Evolutionary conservation across 2,329 filamentous ascomycete genomes (phyloP).

Genomic region (Pestalotiopsis fici): DNA sequence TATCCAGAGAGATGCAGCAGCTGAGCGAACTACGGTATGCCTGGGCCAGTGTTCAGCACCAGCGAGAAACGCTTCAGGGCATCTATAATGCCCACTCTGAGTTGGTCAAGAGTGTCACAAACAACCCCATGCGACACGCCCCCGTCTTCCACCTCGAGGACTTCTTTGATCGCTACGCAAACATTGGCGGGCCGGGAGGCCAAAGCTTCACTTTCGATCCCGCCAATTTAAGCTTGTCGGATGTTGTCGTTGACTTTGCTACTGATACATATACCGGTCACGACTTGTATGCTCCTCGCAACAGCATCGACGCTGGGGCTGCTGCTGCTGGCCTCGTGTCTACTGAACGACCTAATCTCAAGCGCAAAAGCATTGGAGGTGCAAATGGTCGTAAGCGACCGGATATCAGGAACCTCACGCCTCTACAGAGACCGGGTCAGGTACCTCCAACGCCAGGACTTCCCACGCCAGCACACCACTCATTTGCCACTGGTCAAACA

Average conservation of each 20-base stretch:
- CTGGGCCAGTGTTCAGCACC: constrained; percentile 79
- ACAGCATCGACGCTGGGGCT: constrained; percentile 15
- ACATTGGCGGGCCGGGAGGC: constrained; percentile 58
- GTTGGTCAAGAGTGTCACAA: constrained; percentile 71
- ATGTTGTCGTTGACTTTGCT: constrained; percentile 63
- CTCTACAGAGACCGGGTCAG: constrained; percentile 32
- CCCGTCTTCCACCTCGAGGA: constrained; percentile 84
- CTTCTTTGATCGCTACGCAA: constrained; percentile 79
- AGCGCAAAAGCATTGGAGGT: constrained; percentile 47
- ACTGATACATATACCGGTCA: constrained; percentile 56
- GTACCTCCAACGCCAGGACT: constrained; percentile 27
- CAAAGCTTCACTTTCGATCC: constrained; percentile 68
- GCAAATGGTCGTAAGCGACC: constrained; percentile 39
- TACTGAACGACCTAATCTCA: constrained; percentile 42
- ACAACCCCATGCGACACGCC: constrained; percentile 70
- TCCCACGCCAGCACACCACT: constrained; percentile 34
- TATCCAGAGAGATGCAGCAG: constrained; percentile 79
- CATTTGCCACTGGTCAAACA: constrained; percentile 38
- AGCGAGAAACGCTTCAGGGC: constrained; percentile 74
- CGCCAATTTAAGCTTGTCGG: constrained; percentile 71
- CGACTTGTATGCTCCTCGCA: constrained; percentile 47
- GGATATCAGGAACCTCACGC: constrained; percentile 36
- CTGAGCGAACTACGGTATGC: constrained; percentile 72
- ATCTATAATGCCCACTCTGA: constrained; percentile 80
- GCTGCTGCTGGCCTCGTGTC: neutral